phyloP scores from a whole-genome alignment of 2,329 filamentous ascomycete species.

The Pseudogymnoascus sp. region DNA sequence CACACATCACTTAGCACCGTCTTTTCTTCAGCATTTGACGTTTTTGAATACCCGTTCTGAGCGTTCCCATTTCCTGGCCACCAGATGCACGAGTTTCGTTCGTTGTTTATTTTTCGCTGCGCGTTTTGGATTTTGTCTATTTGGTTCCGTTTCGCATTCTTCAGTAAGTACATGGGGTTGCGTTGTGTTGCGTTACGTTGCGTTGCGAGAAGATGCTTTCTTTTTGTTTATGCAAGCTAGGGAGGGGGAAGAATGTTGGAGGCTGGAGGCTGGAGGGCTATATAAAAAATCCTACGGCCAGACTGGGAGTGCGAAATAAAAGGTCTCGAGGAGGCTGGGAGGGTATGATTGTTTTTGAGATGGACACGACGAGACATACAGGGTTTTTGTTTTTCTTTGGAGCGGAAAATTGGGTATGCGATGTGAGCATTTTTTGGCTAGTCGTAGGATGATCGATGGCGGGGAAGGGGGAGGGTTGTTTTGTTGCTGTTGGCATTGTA shows the following conservation, averaged over 20 bases:
- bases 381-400: neutral
- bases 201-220: neutral
- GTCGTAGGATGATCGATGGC: neutral
- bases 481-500: neutral
- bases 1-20: neutral
- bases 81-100: neutral
- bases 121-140: neutral
- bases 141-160: neutral
- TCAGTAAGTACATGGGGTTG: neutral
- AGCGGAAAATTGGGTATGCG: neutral
- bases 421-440: neutral
- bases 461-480: neutral
- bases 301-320: neutral
- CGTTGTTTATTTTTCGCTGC: neutral
- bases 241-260: neutral
- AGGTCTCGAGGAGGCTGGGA: neutral
- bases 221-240: neutral
- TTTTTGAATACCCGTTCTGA: conserved; percentile 1
- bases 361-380: neutral
- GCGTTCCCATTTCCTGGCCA: neutral
- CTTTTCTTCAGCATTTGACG: conserved; percentile 1
- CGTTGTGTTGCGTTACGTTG: neutral
- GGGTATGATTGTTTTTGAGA: neutral
- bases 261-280: neutral
- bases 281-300: neutral